Percentiles rank a stretch among this genome's conserved stretches.
Evolutionary conservation across 768 basidiomycete genomes (phyloP).

Genomic region (Termitomyces sp.): DNA sequence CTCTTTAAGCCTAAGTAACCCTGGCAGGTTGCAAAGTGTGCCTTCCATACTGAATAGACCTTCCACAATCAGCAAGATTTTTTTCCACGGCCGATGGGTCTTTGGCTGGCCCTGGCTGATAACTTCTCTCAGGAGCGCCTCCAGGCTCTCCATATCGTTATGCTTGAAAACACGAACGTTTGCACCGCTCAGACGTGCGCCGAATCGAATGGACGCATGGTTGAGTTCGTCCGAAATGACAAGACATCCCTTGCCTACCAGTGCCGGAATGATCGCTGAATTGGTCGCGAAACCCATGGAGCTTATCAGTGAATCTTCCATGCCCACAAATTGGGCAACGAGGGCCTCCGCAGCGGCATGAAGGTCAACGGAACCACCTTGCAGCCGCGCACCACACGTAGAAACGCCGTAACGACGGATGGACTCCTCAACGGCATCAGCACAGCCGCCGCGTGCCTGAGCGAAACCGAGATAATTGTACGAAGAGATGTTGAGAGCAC

Average conservation of each 20-base stretch:
- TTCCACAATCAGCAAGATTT: conserved; percentile 92
- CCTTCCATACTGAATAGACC: conserved; percentile 99
- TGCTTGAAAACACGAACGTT: conserved; percentile 94
- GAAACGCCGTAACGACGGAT: conserved; percentile 81
- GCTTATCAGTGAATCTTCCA: conserved; percentile 84
- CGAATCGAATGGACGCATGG: conserved; percentile 93
- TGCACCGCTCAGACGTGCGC: conserved; percentile 84
- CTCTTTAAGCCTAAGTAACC: conserved; percentile 79
- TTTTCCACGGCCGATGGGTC: conserved; percentile 99
- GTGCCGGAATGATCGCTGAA: conserved; percentile 87
- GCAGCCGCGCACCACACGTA: conserved; percentile 70
- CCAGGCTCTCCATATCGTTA: conserved; percentile 85
- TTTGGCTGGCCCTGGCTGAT: conserved; percentile 98
- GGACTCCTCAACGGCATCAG: conserved; percentile 86
- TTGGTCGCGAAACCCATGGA: conserved; percentile 99
- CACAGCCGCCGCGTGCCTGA: conserved; percentile 86
- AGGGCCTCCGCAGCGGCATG: conserved; percentile 79
- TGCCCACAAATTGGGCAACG: conserved; percentile 85
- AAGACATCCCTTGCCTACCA: conserved; percentile 86
- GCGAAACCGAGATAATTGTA: conserved; percentile 99
- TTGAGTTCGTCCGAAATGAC: conserved; percentile 97
- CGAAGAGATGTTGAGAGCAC: conserved; percentile 93
- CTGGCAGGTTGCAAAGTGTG: conserved; percentile 83
- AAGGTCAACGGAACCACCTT: conserved; percentile 30
- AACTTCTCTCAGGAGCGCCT: conserved; percentile 76